Percentiles rank a stretch among this genome's conserved stretches.
Evolutionary conservation across 768 basidiomycete genomes (phyloP).

Genomic region (Suillus tomentosus): DNA sequence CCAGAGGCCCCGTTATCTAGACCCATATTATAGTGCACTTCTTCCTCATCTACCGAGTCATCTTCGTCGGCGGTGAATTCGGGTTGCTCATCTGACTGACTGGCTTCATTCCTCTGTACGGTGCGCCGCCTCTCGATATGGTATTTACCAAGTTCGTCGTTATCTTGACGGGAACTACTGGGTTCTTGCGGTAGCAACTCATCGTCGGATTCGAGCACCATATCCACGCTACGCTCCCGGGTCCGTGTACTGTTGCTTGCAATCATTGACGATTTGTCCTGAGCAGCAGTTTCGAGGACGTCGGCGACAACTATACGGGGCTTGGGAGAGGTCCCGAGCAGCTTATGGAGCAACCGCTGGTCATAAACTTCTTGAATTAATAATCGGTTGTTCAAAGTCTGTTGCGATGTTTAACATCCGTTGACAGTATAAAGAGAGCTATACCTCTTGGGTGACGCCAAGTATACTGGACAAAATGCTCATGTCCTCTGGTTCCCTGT

Average conservation of each 20-base stretch:
- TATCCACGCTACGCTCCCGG: conserved; percentile 29
- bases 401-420: conserved; percentile 10
- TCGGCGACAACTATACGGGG: conserved; percentile 24
- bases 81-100: conserved; percentile 14
- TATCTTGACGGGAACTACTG: conserved; percentile 25
- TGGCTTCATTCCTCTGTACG: conserved; percentile 49
- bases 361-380: conserved; percentile 72
- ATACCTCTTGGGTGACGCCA: conserved; percentile 82
- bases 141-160: conserved; percentile 63
- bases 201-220: conserved; percentile 30
- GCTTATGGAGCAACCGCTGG: conserved; percentile 55
- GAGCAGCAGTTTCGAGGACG: conserved; percentile 17
- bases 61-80: conserved; percentile 30
- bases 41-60: conserved; percentile 16
- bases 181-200: conserved; percentile 11
- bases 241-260: background rate
- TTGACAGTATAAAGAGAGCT: background rate
- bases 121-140: conserved; percentile 50
- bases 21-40: background rate
- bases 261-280: conserved; percentile 11
- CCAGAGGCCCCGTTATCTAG: conserved; percentile 25
- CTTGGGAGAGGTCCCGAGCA: conserved; percentile 46
- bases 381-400: conserved; percentile 77
- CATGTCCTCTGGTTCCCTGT: conserved; percentile 59
- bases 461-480: conserved; percentile 81